Evolutionary conservation across 2,329 filamentous ascomycete genomes (phyloP).

Genomic region (Trichoderma cornu-damae): DNA sequence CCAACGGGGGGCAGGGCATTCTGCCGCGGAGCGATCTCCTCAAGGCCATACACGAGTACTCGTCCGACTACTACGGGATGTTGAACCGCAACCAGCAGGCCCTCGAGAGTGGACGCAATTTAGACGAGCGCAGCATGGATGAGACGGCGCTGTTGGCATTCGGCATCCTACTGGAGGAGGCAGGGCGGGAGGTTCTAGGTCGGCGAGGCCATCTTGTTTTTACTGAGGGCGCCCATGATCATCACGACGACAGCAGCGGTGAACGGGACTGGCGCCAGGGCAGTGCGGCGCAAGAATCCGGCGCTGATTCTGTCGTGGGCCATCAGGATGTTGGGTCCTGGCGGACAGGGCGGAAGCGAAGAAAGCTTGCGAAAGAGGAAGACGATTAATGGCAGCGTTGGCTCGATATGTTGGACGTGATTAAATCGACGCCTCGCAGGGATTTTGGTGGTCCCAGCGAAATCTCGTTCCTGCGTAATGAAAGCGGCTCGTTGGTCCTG

Average conservation of each 20-base stretch:
- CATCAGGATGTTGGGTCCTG: conserved; percentile 24
- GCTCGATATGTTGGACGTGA: background rate
- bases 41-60: conserved; percentile 62
- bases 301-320: conserved; percentile 21
- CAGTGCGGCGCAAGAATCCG: background rate
- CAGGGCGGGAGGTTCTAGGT: conserved; percentile 55
- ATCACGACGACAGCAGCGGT: conserved; percentile 3
- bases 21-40: conserved; percentile 67
- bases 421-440: background rate
- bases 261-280: background rate
- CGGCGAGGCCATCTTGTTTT: conserved; percentile 65
- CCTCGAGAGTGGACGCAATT: conserved; percentile 23
- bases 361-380: conserved; percentile 25
- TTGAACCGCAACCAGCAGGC: conserved; percentile 27
- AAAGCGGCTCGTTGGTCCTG: background rate
- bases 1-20: conserved; percentile 39
- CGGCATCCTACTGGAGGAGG: conserved; percentile 70
- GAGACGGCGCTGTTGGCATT: conserved; percentile 72
- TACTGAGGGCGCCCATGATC: conserved; percentile 33
- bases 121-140: conserved; percentile 62
- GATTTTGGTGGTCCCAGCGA: background rate
- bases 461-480: background rate
- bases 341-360: conserved; percentile 30
- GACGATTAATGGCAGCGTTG: conserved; percentile 6
- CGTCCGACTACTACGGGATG: conserved; percentile 59